A percentile compares a stretch with the other conserved stretches of the same genome.
Conservation (phyloP, 306 rosid genomes). For the Prunus armeniaca region DNA sequence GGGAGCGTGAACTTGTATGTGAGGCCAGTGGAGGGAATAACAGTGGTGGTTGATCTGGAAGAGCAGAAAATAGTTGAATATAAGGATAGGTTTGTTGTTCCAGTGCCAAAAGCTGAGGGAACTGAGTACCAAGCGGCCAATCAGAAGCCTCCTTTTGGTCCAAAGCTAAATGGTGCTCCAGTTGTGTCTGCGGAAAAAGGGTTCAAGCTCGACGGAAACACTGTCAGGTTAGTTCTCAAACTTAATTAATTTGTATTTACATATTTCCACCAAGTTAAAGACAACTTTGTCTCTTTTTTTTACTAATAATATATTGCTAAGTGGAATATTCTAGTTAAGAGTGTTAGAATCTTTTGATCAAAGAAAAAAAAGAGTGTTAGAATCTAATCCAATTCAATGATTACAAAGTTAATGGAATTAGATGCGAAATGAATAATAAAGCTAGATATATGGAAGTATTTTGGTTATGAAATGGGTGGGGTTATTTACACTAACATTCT, state of each 20-base stretch:
- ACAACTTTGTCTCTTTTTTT: neutral
- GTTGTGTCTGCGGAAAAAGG: slow-evolving; percentile 6
- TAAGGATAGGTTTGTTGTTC: slow-evolving; percentile 22
- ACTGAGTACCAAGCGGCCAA: slow-evolving; percentile 30
- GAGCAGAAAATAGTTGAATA: slow-evolving; percentile 33
- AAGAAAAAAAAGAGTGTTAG: no score
- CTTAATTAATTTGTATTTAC: no score
- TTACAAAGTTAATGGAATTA: no score
- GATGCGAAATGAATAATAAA: no score
- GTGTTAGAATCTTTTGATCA: no score
- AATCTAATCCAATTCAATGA: no score
- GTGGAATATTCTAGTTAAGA: no score
- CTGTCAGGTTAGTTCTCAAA: slow-evolving; percentile 16
- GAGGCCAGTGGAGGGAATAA: slow-evolving; percentile 41
- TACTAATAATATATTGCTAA: no score
- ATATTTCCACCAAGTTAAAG: neutral
- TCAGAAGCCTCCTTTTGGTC: slow-evolving; percentile 35
- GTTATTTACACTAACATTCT: no score
- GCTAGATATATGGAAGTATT: no score
- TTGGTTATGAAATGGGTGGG: no score
- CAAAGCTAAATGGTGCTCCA: slow-evolving; percentile 6
- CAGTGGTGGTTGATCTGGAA: slow-evolving; percentile 35
- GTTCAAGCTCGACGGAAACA: slow-evolving; percentile 23
- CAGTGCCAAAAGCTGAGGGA: slow-evolving; percentile 31
- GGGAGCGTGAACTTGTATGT: slow-evolving; percentile 32